phyloP scores from a whole-genome alignment of 805 yeast species.

The Sugiyamaella boreocaroliniensis region DNA sequence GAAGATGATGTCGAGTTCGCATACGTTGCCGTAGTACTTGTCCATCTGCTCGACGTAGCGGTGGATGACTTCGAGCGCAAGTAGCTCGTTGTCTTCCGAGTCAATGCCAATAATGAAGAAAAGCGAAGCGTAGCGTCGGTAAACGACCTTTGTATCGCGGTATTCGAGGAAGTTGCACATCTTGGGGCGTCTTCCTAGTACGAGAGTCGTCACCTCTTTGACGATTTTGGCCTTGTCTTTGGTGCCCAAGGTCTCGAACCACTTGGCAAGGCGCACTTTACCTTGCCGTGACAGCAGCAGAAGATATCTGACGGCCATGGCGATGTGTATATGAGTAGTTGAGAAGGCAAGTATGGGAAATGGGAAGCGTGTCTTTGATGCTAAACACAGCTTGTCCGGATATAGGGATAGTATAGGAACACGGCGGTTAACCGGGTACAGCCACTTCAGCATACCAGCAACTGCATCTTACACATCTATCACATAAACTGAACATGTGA shows the following conservation, averaged over 20 bases:
- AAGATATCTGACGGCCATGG: constrained; percentile 72
- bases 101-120: constrained; percentile 86
- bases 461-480: too few species aligned
- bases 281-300: constrained; percentile 90
- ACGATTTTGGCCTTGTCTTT: constrained; percentile 80
- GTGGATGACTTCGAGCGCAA: constrained; percentile 81
- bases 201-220: constrained; percentile 78
- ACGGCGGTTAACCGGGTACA: not conserved
- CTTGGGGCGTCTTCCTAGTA: constrained; percentile 77
- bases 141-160: constrained; percentile 76
- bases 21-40: constrained; percentile 88
- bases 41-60: constrained; percentile 97
- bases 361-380: not conserved
- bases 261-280: constrained; percentile 83
- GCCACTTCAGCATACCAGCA: too few species aligned
- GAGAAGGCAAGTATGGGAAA: not conserved
- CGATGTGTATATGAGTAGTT: not conserved
- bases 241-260: constrained; percentile 81
- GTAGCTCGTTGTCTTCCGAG: constrained; percentile 74
- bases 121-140: constrained; percentile 87
- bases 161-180: constrained; percentile 94
- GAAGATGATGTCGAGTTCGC: constrained; percentile 94
- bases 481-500: not conserved
- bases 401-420: not conserved
- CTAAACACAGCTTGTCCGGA: not conserved